Base-by-base conservation (phyloP, 495 filamentous ascomycete species). In the Bombardia bombarda region DNA sequence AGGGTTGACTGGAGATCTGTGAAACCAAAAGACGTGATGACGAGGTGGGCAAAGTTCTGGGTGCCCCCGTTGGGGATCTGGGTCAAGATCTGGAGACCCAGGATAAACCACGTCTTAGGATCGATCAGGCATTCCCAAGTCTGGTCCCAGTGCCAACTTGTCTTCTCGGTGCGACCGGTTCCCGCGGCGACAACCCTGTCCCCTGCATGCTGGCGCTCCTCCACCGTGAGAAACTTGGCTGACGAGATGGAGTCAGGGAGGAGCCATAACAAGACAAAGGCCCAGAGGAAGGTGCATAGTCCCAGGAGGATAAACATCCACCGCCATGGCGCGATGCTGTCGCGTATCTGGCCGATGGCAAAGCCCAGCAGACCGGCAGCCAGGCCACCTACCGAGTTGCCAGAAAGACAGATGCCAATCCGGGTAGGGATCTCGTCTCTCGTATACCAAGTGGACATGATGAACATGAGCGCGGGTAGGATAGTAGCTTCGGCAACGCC, bases 401-500 rank as follows among this genome's bases (percentile, higher is more conserved):
- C 79, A 21, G 63, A 67, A 54, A 79, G 82, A 80, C 80, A 84
- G 51, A 82, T 63, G 14, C 67, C 71, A 44, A 78, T 81, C n/a
- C 80, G 71, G 1, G 73, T 73, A 3, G 75, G 72, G 25, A 73
- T 68, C 52, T 83, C 79, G 1, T 69, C 68, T 33, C 75, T 73
- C 12, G 76, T 83, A 50, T 83, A 84, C 76, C 77, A 84, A 43
- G 54, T 54, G 49, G 61, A 60, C 36, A 57, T 68, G 46, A 77
- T 66, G 24, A 77, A 61, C 37, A 79, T 76, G 30, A 83, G 58
- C 2, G 67, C 71, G 10, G 80, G 80, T 34, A 70, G 70, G 43
- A 83, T 76, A 18, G 75, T 73, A 12, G 79, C 75, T 62, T 83
- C 80, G 42, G 81, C 74, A 39, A 78, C 65, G 4, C 80, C 80